These are phyloP conservation scores for Cladosporium sp. DNA, from an alignment of 2,329 filamentous ascomycete genomes.

Conservation along the genomic window DNA sequence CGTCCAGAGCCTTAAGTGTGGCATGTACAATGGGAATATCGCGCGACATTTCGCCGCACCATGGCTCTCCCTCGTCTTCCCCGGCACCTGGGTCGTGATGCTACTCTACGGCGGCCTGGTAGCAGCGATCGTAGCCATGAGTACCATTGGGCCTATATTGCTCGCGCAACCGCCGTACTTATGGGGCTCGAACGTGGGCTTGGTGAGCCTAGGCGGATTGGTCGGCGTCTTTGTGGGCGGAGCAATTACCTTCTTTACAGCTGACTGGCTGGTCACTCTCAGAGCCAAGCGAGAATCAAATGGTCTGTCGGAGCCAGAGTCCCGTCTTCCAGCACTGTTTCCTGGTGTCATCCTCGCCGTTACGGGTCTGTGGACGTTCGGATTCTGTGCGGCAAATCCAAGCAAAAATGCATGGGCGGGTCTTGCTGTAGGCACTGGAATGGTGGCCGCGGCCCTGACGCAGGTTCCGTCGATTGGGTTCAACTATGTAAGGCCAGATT, in stretches of 20 bases:
- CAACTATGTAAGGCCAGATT: conserved; percentile 31
- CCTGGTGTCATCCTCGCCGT: conserved; percentile 34
- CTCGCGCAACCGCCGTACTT: conserved; percentile 36
- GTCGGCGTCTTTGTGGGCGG: conserved; percentile 33
- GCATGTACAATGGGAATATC: conserved; percentile 31
- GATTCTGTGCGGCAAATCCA: conserved; percentile 35
- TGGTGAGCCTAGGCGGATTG: conserved; percentile 35
- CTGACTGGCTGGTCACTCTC: conserved; percentile 34
- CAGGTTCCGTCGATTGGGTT: conserved; percentile 39
- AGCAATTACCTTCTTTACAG: conserved; percentile 32
- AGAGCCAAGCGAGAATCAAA: conserved; percentile 31
- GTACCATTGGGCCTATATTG: conserved; percentile 33
- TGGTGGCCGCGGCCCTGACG: conserved; percentile 38
- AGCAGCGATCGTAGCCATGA: conserved; percentile 35
- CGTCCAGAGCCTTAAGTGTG: conserved; percentile 31
- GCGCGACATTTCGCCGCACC: conserved; percentile 32
- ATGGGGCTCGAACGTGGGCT: conserved; percentile 35
- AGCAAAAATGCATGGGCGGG: conserved; percentile 34
- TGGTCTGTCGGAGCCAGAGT: conserved; percentile 36
- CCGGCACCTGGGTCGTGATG: conserved; percentile 38
- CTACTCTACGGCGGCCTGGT: conserved; percentile 39
- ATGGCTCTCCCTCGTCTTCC: conserved; percentile 33
- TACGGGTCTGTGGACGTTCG: conserved; percentile 34
- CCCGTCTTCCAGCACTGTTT: conserved; percentile 34
- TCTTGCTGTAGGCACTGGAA: conserved; percentile 34